Base-by-base conservation (phyloP, 2,329 filamentous ascomycete genomes). In the Venturia carpophila region DNA sequence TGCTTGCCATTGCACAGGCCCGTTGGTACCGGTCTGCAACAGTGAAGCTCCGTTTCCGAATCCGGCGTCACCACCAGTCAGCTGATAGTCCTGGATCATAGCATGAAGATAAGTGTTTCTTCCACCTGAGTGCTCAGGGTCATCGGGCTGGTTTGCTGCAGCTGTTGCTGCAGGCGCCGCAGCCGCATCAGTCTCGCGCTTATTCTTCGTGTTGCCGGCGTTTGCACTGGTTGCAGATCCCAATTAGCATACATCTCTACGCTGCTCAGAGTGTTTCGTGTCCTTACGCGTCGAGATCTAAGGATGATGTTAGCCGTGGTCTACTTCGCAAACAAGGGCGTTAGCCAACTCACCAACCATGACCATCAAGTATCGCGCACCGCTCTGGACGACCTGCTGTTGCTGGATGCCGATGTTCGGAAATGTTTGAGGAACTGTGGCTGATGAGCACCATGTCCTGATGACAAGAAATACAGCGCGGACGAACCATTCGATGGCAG, bases 51-150 rank as follows among this genome's bases (percentile, higher is more conserved):
- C 62, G 19, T 61, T 61, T 37, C 27, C 52, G 21, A 61, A 61
- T 34, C 45, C 45, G 24, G 45, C 17, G 19, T 47, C 41, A 30
- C 62, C 62, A 55, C 34, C n/a, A 11, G 62, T 47, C 15, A 63
- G 34, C 34, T 42, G 34, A 63, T 43, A 63, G 43, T 63, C 62
- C 47, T 63, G 62, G 24, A 63, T 45, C 62, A 63, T 34, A 37
- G 37, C 43, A n/a, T 49, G 42, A 34, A 63, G 62, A 30, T 47
- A 55, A 34, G 62, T 63, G 24, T 55, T 19, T 24, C 24, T 55
- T 39, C 62, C 62, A 21, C 62, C 62, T 4, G 47, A 55, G 43
- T 63, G 62, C 37, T 63, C 42, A 15, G 62, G 62, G 34, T 63
- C 62, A 15, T 34, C 43, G 43, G 62, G 62, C 42, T 63, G 62